These are phyloP conservation scores for Mortierella sp. DNA, from an alignment of 371 early-diverging fungal species.

Conservation along the genomic window DNA sequence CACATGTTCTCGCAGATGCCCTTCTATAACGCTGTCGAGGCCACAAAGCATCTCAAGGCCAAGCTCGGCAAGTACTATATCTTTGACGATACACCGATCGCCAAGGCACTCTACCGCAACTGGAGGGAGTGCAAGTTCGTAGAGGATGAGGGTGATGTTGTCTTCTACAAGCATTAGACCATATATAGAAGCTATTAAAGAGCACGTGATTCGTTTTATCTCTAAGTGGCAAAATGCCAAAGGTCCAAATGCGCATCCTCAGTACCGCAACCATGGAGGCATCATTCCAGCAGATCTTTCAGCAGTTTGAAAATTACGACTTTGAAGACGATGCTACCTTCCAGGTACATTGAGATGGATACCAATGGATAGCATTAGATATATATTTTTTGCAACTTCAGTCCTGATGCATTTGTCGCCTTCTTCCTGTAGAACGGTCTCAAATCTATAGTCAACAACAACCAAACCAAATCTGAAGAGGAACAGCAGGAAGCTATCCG, in stretches of 20 bases:
- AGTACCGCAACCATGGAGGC: no score
- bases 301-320: slow-evolving; percentile 49
- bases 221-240: not conserved
- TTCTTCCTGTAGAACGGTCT: slow-evolving; percentile 23
- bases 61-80: slow-evolving; percentile 82
- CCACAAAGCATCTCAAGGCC: slow-evolving; percentile 78
- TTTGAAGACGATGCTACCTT: slow-evolving; percentile 54
- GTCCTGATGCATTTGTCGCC: not conserved
- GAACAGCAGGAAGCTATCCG: slow-evolving; percentile 41
- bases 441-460: slow-evolving; percentile 35
- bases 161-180: slow-evolving; percentile 34
- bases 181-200: no score
- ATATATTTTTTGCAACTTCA: no score
- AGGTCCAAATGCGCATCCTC: not conserved
- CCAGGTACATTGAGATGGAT: slow-evolving; percentile 38
- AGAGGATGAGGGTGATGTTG: slow-evolving; percentile 40
- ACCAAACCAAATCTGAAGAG: slow-evolving; percentile 19
- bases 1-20: slow-evolving; percentile 93
- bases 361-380: not conserved
- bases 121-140: slow-evolving; percentile 71
- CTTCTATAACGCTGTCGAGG: slow-evolving; percentile 88
- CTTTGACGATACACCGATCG: slow-evolving; percentile 73
- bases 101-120: slow-evolving; percentile 70
- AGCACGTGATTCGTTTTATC: not conserved
- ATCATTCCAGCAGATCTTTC: slow-evolving; percentile 29